Evolutionary conservation across 2,329 filamentous ascomycete species (phyloP).

Genomic region (Phialophora verrucosa): DNA sequence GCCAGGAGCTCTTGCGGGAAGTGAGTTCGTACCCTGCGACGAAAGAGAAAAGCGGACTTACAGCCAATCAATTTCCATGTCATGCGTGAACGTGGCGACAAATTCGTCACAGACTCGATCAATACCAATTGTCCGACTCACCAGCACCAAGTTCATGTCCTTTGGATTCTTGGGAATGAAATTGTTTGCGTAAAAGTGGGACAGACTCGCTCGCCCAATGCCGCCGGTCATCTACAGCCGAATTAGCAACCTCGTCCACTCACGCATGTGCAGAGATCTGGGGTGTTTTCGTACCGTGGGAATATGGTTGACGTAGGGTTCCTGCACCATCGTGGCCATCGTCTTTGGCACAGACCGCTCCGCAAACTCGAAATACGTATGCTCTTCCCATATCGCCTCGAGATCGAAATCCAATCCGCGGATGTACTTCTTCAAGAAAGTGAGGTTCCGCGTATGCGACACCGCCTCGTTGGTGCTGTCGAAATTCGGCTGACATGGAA

Average conservation of each 20-base stretch:
- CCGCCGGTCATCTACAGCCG: slow-evolving; percentile 65
- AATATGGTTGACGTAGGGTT: slow-evolving; percentile 80
- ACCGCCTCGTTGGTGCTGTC: slow-evolving; percentile 62
- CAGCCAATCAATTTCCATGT: slow-evolving; percentile 71
- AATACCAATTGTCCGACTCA: slow-evolving; percentile 73
- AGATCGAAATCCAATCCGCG: slow-evolving; percentile 73
- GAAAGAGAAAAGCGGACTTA: slow-evolving; percentile 50
- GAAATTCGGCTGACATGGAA: slow-evolving; percentile 60
- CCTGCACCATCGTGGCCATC: slow-evolving; percentile 80
- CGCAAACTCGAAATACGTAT: slow-evolving; percentile 73
- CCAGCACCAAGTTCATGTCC: slow-evolving; percentile 70
- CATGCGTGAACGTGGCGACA: slow-evolving; percentile 68
- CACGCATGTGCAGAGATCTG: not conserved
- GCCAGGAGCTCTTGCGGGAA: slow-evolving; percentile 58
- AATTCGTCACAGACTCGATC: slow-evolving; percentile 77
- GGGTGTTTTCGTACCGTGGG: slow-evolving; percentile 60
- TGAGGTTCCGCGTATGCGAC: slow-evolving; percentile 69
- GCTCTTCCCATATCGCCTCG: slow-evolving; percentile 79
- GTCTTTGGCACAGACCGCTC: slow-evolving; percentile 72
- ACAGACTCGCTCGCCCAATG: slow-evolving; percentile 67
- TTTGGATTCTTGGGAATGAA: slow-evolving; percentile 76
- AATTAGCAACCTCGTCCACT: not conserved
- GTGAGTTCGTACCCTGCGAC: slow-evolving; percentile 13
- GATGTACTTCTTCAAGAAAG: slow-evolving; percentile 68
- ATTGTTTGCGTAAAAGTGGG: slow-evolving; percentile 72